A percentile compares a stretch with the other conserved stretches of the same genome.
These are phyloP conservation scores for Hypoxylon lienhwacheense DNA, from an alignment of 495 filamentous ascomycete genomes.

Conservation along the genomic window DNA sequence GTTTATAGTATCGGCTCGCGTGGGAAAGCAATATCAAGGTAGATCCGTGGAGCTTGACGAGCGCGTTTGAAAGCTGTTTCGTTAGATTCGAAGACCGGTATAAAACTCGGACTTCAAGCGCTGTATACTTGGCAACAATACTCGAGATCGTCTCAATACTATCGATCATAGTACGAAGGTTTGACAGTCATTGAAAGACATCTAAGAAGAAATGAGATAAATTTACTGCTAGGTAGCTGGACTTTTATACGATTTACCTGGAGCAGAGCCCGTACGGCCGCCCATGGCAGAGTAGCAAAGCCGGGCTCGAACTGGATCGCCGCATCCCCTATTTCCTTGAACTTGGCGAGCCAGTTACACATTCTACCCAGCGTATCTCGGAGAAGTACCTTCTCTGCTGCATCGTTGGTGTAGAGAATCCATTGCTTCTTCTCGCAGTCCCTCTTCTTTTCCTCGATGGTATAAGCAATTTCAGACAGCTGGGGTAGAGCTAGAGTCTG, in stretches of 20 bases:
- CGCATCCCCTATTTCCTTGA: neutral
- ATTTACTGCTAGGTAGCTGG: neutral
- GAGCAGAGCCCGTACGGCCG: neutral
- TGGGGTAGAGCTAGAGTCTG: neutral
- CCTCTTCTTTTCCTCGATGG: neutral
- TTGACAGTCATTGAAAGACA: conserved; percentile 2
- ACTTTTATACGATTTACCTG: neutral
- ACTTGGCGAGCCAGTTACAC: neutral
- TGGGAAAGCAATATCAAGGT: neutral
- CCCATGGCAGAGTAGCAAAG: neutral
- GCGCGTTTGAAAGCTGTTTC: neutral
- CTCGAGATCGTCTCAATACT: neutral
- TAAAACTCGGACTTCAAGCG: neutral
- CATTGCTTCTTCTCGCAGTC: conserved; percentile 6
- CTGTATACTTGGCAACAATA: neutral
- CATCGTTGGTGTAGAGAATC: neutral
- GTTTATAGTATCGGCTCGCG: neutral
- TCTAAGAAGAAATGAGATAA: neutral
- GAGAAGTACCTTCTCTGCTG: neutral
- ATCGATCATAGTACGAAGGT: neutral
- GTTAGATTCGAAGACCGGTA: neutral
- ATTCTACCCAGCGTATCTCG: conserved; percentile 1
- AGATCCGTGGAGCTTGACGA: neutral
- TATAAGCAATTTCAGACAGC: neutral
- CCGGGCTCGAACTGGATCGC: conserved; percentile 1